These are phyloP conservation scores for Pseudocercospora vitis DNA, from an alignment of 2,329 filamentous ascomycete species.

Conservation along the genomic window DNA sequence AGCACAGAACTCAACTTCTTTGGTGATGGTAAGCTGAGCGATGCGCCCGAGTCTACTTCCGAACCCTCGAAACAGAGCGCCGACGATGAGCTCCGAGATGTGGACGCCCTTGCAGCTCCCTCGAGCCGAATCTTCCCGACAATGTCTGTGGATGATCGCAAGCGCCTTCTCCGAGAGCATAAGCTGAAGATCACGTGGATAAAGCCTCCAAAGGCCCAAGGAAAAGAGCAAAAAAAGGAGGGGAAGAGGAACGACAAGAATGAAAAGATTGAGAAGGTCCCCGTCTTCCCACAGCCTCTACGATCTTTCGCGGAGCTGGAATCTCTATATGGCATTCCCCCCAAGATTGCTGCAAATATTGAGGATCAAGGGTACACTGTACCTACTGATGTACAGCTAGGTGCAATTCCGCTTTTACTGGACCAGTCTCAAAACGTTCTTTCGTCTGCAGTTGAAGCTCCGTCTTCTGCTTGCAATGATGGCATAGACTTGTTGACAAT, in stretches of 20 bases:
- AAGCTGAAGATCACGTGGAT: conserved; percentile 38
- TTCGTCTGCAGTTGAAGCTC: conserved; percentile 37
- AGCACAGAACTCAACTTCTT: conserved; percentile 49
- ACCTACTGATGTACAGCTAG: conserved; percentile 93
- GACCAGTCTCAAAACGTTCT: conserved; percentile 51
- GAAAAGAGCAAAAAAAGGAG: conserved; percentile 38
- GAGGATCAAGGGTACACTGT: conserved; percentile 78
- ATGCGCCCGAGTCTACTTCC: not conserved
- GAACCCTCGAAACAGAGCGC: not conserved
- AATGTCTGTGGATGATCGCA: conserved; percentile 22
- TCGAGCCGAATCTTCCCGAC: not conserved
- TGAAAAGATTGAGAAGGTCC: conserved; percentile 49
- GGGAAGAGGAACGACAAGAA: conserved; percentile 41
- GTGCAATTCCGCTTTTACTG: conserved; percentile 75
- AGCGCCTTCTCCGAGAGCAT: conserved; percentile 38
- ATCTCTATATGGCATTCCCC: conserved; percentile 69
- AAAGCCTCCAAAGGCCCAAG: conserved; percentile 22
- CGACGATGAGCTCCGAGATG: not conserved
- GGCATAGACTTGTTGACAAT: conserved; percentile 77
- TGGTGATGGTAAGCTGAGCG: conserved; percentile 23
- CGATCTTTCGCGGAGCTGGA: conserved; percentile 73
- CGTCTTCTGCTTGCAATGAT: conserved; percentile 27
- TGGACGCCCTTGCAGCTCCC: not conserved
- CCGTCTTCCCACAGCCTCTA: conserved; percentile 77
- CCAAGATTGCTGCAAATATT: conserved; percentile 74